Evolutionary conservation across 176 grass and related monocot species (phyloP), one percentile per base, ranked within the genome.

Genomic region (Oryza rufipogon): DNA sequence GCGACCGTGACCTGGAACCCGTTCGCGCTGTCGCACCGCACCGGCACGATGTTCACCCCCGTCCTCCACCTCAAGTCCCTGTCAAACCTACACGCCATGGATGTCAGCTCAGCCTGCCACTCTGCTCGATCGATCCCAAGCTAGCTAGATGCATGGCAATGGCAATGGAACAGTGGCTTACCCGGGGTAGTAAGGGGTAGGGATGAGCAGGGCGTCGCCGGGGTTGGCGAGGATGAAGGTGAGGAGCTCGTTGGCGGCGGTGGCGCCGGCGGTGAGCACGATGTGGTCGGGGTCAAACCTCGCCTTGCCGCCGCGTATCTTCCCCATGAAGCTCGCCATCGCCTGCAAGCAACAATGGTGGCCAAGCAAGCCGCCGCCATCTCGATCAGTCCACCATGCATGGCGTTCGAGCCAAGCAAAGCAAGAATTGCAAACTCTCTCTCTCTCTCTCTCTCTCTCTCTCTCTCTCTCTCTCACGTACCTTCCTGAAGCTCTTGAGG

Each of bases 101-200:
- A 30, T 30, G 28, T 30, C 28, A 30, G 28, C 28, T 30, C 12
- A 15, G 16, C 19, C 16, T 19, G 49, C 15, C 14, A 52, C 49
- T 19, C 51, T 16, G n/a, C 11, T 80, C 45, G 36, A 38, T 42
- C 36, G 46, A 7, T 26, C 11, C 7, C 15, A 17, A 30, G 14
- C 44, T 16, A 17, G 13, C 44, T 16, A 30, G 28, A 30, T 30
- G 48, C 47, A 19, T 39, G 80, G 52, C 52, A 20, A 30, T 30
- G 23, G 44, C 70, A 86, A 76, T 81, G 78, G 7, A 82, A 83
- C 63, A 69, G 73, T 74, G 38, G 74, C 67, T 72, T 93, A 97
- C 94, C 94, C 94, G 8, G 94, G 94, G 81, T 97, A 97, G 85
- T 94, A 97, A 4, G 94, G 94, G 15, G 91, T 94, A 17, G 94